phyloP scores from a whole-genome alignment of 352 stramenopile species.

The Phytophthora lateralis region DNA sequence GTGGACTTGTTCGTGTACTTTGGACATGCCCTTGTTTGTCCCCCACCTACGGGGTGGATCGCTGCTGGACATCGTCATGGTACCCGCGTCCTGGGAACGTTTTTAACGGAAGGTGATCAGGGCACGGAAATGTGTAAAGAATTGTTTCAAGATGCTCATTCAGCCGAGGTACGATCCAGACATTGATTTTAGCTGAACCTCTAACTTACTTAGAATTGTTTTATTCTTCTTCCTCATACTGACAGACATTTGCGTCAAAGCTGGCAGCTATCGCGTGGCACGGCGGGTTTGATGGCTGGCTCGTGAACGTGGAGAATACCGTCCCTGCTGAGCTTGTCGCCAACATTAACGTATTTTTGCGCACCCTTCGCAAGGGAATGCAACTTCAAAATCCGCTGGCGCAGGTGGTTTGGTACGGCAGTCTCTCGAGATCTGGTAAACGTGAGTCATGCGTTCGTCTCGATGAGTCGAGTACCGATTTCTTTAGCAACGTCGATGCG shows the following conservation, averaged over 20 bases:
- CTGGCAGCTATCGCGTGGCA: slow-evolving; percentile 45
- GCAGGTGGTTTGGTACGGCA: slow-evolving; percentile 65
- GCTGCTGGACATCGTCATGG: slow-evolving; percentile 53
- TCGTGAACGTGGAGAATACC: slow-evolving; percentile 70
- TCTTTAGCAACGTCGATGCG: slow-evolving; percentile 52
- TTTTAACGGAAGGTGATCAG: slow-evolving; percentile 48
- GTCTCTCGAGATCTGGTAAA: slow-evolving; percentile 40
- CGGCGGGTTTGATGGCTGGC: slow-evolving; percentile 61
- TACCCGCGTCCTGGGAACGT: slow-evolving; percentile 49
- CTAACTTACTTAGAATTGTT: not conserved
- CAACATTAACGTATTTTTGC: slow-evolving; percentile 45
- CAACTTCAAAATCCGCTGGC: slow-evolving; percentile 27
- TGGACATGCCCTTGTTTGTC: slow-evolving; percentile 54
- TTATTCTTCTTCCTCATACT: not conserved
- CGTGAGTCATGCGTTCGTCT: slow-evolving; percentile 44
- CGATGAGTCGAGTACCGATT: slow-evolving; percentile 40
- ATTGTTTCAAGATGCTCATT: slow-evolving; percentile 33
- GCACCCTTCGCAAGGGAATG: slow-evolving; percentile 32
- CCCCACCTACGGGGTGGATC: slow-evolving; percentile 51
- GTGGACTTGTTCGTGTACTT: slow-evolving; percentile 68
- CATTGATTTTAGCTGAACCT: not conserved
- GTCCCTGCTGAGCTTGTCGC: slow-evolving; percentile 29
- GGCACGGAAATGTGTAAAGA: slow-evolving; percentile 34
- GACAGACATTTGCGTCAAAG: slow-evolving; percentile 39
- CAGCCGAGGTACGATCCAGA: slow-evolving; percentile 29